Conservation (phyloP, 805 yeast species). For the Suhomyces canberraensis region DNA sequence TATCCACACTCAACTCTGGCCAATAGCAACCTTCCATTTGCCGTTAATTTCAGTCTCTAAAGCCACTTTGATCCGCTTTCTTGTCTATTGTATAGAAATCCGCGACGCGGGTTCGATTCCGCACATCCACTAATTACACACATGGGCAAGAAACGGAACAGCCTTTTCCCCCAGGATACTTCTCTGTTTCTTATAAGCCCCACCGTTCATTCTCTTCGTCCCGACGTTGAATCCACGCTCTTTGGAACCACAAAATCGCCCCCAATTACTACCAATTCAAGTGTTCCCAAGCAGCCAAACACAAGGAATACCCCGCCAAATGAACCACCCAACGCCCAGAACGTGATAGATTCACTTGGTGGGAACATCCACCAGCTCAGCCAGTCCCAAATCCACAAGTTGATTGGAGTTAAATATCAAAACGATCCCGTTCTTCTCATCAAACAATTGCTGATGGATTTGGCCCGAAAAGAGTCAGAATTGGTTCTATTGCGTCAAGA, state of each 20-base stretch:
- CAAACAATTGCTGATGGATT: conserved; percentile 46
- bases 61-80: no score
- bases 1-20: no score
- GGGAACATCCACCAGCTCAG: conserved; percentile 12
- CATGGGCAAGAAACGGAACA: conserved; percentile 8
- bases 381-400: conserved; percentile 14
- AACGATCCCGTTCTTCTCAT: conserved; percentile 31
- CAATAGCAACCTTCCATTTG: no score
- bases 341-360: conserved; percentile 10
- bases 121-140: conserved; percentile 1
- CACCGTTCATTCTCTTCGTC: conserved; percentile 1
- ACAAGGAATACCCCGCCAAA: neutral
- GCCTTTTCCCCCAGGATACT: conserved; percentile 13
- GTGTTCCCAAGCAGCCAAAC: no score
- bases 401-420: conserved; percentile 23
- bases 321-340: neutral
- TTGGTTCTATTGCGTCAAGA: conserved; percentile 34
- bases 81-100: no score
- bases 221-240: conserved; percentile 6
- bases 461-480: conserved; percentile 48
- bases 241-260: conserved; percentile 6
- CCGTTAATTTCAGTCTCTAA: no score
- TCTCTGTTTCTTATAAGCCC: neutral
- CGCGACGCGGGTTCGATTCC: neutral
- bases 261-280: neutral